Evolutionary conservation across 805 yeast species (phyloP), one percentile per base, ranked within the genome.

Genomic region (Crinitomyces ghanaensis): DNA sequence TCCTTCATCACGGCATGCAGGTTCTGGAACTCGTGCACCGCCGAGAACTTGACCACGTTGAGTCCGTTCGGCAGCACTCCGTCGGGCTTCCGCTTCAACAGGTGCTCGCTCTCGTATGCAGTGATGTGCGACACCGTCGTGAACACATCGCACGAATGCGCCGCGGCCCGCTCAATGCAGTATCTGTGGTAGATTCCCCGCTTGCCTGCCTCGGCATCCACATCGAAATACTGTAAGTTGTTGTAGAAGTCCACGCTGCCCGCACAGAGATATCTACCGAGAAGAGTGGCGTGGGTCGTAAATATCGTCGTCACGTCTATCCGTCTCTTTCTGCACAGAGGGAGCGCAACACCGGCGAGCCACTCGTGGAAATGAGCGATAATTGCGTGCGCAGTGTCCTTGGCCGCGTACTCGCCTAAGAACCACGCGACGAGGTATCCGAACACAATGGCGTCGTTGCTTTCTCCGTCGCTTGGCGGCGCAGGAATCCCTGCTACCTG

Each of bases 371-470:
- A 86, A 54, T 88, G 98, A 36, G 91, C 77, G 40, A 88, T 77
- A 33, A 91, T 85, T 0, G 97, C 96, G 47, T 88, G 74, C 34
- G 78, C 78, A 16, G 74, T 70, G 56, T 91, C 94, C 49, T 76
- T 74, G 52, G 66, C 74, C n/a, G 82, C 83, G 53, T 83, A 69
- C 57, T 91, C 97, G 12, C 98, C 98, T 36, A 91, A 63, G 55
- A 88, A 86, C 98, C 98, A 88, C 2, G 97, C 94, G 17, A 85
- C 93, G 32, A 84, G 62, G 59, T 88, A 88, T 19, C 98, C 98
- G 45, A 88, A 65, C 41, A 88, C 64, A 43, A 91, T 82, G 19
- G 97, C 95, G 43, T 88, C 94, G 53, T 84, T 84, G 16, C 94
- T 74, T 57, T 91, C 97, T 20, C 61, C 58, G 55, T 88, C 98